Percentiles rank a stretch among this genome's conserved stretches.
phyloP scores from a whole-genome alignment of 2,329 filamentous ascomycete genomes.

The Incumbomyces lentus region DNA sequence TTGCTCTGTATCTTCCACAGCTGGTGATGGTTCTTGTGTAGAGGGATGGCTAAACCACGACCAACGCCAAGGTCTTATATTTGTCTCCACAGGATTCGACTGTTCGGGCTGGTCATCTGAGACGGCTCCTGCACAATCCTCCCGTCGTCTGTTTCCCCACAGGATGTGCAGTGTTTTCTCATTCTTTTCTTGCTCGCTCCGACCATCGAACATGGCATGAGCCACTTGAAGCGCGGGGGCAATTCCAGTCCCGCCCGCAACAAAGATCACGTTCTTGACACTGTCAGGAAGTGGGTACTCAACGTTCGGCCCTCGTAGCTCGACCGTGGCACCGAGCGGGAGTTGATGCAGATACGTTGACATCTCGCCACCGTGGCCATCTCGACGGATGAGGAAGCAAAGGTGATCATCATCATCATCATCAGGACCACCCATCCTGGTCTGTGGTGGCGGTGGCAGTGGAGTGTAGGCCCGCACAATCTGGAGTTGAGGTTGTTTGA shows the following conservation, averaged over 20 bases:
- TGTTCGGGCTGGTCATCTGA: slow-evolving; percentile 32
- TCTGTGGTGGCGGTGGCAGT: slow-evolving; percentile 46
- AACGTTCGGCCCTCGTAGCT: slow-evolving; percentile 66
- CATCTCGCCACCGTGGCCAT: slow-evolving; percentile 66
- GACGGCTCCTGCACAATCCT: slow-evolving; percentile 54
- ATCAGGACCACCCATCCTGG: slow-evolving; percentile 19
- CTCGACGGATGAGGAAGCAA: slow-evolving; percentile 66
- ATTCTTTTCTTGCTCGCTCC: slow-evolving; percentile 27
- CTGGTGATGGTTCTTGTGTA: not conserved
- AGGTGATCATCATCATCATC: slow-evolving; percentile 37
- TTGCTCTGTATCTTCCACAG: slow-evolving; percentile 3
- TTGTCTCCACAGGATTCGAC: slow-evolving; percentile 12
- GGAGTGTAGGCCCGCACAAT: slow-evolving; percentile 89
- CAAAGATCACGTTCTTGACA: slow-evolving; percentile 58
- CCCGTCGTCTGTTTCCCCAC: slow-evolving; percentile 64
- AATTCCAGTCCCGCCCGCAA: slow-evolving; percentile 88
- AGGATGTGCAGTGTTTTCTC: slow-evolving; percentile 54
- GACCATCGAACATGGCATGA: slow-evolving; percentile 40
- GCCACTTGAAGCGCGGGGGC: slow-evolving; percentile 79
- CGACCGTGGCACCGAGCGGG: slow-evolving; percentile 51
- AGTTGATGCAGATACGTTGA: slow-evolving; percentile 67
- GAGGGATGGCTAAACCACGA: slow-evolving; percentile 7
- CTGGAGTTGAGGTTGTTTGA: slow-evolving; percentile 89
- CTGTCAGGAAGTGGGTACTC: slow-evolving; percentile 53
- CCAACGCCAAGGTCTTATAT: slow-evolving; percentile 11